A percentile compares a stretch with the other conserved stretches of the same genome.
phyloP scores from a whole-genome alignment of 345 rosid genomes.

The Aquilaria yunnanensis region DNA sequence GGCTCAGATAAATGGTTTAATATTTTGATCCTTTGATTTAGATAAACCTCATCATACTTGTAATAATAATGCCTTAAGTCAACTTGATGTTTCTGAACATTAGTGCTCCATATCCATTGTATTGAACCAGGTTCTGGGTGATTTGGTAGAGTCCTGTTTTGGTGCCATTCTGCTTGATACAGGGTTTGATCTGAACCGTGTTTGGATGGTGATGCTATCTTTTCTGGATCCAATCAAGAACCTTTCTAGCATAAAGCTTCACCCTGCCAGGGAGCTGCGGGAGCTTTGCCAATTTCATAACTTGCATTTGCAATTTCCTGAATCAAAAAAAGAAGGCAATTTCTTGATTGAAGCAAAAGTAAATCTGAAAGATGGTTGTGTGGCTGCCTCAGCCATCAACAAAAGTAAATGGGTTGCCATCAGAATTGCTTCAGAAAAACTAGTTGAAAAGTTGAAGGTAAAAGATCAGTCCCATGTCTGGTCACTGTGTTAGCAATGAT shows the following conservation, averaged over 20 bases:
- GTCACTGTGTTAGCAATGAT: slow-evolving; percentile 43
- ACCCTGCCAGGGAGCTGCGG: slow-evolving; percentile 56
- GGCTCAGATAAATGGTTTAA: too few relatives aligned
- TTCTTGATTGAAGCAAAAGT: slow-evolving; percentile 46
- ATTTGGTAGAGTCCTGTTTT: slow-evolving; percentile 72
- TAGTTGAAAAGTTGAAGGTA: slow-evolving; percentile 63
- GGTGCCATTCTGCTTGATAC: slow-evolving; percentile 76
- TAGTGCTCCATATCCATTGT: not conserved
- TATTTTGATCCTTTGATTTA: too few relatives aligned
- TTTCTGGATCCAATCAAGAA: slow-evolving; percentile 45
- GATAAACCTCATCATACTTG: too few relatives aligned
- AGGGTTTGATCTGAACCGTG: slow-evolving; percentile 54
- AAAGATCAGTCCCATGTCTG: slow-evolving; percentile 23
- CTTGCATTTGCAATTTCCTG: slow-evolving; percentile 31
- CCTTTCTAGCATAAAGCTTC: slow-evolving; percentile 54
- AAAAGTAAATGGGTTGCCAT: slow-evolving; percentile 50
- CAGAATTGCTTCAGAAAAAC: slow-evolving; percentile 46
- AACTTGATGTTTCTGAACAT: not conserved
- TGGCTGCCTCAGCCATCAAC: slow-evolving; percentile 39
- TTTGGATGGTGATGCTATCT: slow-evolving; percentile 70
- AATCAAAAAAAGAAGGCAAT: slow-evolving; percentile 29
- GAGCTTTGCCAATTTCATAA: slow-evolving; percentile 68
- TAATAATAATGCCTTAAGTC: not conserved
- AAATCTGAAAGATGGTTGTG: slow-evolving; percentile 25
- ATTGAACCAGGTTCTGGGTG: slow-evolving; percentile 70